phyloP scores from a whole-genome alignment of 1,139 yeast genomes.

The Nakaseomyces uthaithaninus region DNA sequence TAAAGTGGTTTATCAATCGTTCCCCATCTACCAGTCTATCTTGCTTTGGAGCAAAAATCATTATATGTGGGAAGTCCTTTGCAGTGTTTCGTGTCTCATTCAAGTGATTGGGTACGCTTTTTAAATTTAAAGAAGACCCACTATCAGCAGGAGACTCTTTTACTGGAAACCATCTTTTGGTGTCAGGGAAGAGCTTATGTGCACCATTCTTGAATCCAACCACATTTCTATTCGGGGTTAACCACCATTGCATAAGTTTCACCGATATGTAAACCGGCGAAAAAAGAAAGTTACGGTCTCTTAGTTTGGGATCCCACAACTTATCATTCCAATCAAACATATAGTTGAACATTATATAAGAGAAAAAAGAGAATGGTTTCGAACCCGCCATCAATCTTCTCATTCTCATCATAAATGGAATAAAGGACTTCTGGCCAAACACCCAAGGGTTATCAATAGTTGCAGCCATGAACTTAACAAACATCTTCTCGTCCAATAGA shows the following conservation, averaged over 20 bases:
- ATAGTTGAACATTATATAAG: constrained; percentile 76
- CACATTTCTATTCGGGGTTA: constrained; percentile 31
- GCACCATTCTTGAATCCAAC: constrained; percentile 28
- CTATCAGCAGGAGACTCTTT: constrained; percentile 1
- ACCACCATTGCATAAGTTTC: constrained; percentile 88
- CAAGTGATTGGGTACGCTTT: constrained; percentile 31
- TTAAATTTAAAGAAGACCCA: constrained; percentile 9
- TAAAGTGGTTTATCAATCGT: constrained; percentile 40
- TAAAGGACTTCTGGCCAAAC: constrained; percentile 56
- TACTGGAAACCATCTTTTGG: constrained; percentile 30
- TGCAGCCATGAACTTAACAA: constrained; percentile 39
- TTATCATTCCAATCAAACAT: constrained; percentile 79
- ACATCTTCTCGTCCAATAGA: constrained; percentile 49
- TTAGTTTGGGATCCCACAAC: constrained; percentile 62
- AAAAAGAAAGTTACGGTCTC: constrained; percentile 69
- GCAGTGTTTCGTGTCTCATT: constrained; percentile 21
- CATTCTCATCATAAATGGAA: constrained; percentile 50
- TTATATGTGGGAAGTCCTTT: constrained; percentile 31
- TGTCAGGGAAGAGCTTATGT: constrained; percentile 28
- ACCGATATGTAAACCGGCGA: constrained; percentile 79
- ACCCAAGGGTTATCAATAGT: constrained; percentile 39
- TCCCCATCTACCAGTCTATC: constrained; percentile 57
- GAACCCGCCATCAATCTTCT: constrained; percentile 42
- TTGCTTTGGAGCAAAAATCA: constrained; percentile 45
- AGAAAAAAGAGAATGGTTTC: constrained; percentile 50